A percentile compares a stretch with the other conserved stretches of the same genome.
Conservation (phyloP, 345 rosid species). For the Eucalyptus victrix region DNA sequence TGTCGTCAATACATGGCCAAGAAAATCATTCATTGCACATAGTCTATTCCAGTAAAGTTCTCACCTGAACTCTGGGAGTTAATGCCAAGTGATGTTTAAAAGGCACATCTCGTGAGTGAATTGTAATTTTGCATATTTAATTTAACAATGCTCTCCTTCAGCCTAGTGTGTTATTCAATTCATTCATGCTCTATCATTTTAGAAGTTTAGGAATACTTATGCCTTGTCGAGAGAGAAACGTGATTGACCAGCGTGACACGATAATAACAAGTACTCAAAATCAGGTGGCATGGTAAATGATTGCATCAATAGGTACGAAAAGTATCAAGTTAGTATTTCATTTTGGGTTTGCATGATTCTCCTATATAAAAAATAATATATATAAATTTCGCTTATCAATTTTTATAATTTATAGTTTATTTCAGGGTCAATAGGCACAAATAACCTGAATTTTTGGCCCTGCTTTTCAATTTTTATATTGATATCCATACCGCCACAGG, state of each 20-base stretch:
- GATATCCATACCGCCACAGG: not conserved
- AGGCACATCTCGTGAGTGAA: not conserved
- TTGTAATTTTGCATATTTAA: not conserved
- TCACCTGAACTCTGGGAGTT: not conserved
- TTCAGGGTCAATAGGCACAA: not conserved
- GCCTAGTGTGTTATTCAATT: not conserved
- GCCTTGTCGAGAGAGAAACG: not conserved
- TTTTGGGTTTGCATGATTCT: not conserved
- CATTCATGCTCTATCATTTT: not conserved
- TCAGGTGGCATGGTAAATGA: rapidly evolving
- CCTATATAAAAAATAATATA: not conserved
- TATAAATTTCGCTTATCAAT: not conserved
- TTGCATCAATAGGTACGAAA: not conserved
- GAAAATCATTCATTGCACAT: not conserved
- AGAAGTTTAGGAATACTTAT: not conserved
- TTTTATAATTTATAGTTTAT: not conserved
- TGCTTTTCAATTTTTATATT: not conserved
- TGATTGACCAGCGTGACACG: rapidly evolving
- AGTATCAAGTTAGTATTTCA: not conserved
- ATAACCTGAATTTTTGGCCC: not conserved
- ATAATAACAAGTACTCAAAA: rapidly evolving
- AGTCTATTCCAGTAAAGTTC: not conserved
- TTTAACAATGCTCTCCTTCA: not conserved
- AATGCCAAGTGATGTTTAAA: not conserved
- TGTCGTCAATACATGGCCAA: not conserved